Evolutionary conservation across 2,329 filamentous ascomycete species (phyloP).

Genomic region (Talaromyces amestolkiae): DNA sequence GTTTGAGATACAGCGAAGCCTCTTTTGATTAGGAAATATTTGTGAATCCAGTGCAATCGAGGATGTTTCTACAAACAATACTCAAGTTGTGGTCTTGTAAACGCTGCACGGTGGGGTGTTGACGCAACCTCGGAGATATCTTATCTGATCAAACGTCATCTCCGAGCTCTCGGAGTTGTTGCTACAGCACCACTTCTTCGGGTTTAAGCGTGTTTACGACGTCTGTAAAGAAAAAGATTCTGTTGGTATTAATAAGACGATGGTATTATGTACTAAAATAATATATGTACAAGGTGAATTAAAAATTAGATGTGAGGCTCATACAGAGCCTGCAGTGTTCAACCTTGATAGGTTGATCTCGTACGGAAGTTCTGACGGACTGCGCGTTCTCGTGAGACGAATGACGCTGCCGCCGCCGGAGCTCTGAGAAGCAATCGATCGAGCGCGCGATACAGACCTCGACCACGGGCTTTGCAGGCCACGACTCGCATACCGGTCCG

Average conservation of each 20-base stretch:
- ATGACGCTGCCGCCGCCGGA: constrained; percentile 41
- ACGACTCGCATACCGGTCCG: constrained; percentile 11
- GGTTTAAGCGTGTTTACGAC: neutral
- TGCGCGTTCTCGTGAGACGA: constrained; percentile 32
- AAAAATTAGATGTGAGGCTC: neutral
- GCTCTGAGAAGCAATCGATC: constrained; percentile 34
- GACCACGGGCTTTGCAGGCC: constrained; percentile 34
- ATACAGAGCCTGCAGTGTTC: neutral
- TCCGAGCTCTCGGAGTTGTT: neutral
- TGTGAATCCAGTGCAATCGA: no score
- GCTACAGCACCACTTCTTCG: neutral
- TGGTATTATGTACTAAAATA: neutral
- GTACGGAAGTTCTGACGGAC: constrained; percentile 35
- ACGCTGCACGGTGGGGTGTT: neutral
- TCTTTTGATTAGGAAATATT: neutral
- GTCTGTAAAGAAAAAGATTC: neutral
- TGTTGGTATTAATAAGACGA: neutral
- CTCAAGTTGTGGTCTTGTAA: neutral
- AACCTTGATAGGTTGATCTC: constrained; percentile 28
- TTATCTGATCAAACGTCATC: constrained; percentile 9
- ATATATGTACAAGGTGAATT: neutral
- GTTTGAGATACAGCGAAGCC: neutral
- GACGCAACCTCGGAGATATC: constrained; percentile 14
- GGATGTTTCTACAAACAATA: neutral
- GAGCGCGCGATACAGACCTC: constrained; percentile 34